Evolutionary conservation across 164 flowering plant genomes (phyloP), one percentile per base, ranked within the genome.

Genomic region (Nymphaea colorata): DNA sequence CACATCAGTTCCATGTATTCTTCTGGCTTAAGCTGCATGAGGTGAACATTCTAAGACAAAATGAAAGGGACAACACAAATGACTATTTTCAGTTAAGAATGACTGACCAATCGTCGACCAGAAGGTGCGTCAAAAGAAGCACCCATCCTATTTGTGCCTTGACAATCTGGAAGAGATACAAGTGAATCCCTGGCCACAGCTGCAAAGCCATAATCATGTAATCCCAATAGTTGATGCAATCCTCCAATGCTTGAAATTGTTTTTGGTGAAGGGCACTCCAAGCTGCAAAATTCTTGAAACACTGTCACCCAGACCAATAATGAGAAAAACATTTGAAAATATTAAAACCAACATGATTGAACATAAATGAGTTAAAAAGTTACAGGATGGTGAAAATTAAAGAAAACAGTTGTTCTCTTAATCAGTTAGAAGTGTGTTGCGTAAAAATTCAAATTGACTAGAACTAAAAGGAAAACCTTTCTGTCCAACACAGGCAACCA

Each of bases 91-190:
- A 51, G 8, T 51, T 51, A 15, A 51, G 57, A 51, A 51, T 15
- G 14, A 59, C 14, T 82, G 36, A 91, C 94, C 86, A 85, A 75
- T 62, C 67, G 72, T 57, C 98, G 95, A 61, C 98, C 96, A 64
- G 76, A 75, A 59, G 91, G 84, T 43, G 95, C 88, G 72, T 88
- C 93, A 68, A 90, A 88, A 62, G 96, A 87, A 60, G 96, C 90
- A 66, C 95, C 93, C 47, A 68, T n/a, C 76, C 81, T 87, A 69
- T 83, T 85, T 71, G 82, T 77, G 67, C 80, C 68, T 25, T 71
- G 78, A 74, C 62, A 69, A 18, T 80, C 84, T 2, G 98, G 98
- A 75, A 93, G 80, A 74, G 84, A 84, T 12, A 74, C 65, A 61
- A 88, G 71, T 25, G 96, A 83, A 72, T 93, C 98, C 81, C 96